Conservation (phyloP, 805 yeast species). For the Hanseniaspora vineae region DNA sequence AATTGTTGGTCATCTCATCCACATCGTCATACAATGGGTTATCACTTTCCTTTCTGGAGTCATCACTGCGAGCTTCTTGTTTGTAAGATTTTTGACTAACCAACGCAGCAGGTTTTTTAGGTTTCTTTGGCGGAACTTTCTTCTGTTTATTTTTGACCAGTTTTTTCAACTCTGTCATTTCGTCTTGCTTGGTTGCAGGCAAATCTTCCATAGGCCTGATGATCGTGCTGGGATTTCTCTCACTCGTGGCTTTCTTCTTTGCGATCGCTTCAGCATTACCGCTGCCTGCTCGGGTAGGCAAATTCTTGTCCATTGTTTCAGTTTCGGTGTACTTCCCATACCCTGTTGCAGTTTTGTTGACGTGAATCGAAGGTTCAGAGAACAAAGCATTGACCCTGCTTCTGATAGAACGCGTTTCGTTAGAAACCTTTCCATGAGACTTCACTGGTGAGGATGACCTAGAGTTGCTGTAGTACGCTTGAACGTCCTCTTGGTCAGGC, state of each 20-base stretch:
- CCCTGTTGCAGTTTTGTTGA: constrained; percentile 58
- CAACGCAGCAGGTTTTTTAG: constrained; percentile 47
- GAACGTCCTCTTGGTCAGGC: not conserved
- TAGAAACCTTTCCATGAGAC: constrained; percentile 9
- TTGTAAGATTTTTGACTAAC: not conserved
- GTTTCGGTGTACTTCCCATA: constrained; percentile 62
- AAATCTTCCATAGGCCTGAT: constrained; percentile 4
- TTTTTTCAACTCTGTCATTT: not conserved
- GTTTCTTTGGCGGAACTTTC: constrained; percentile 46
- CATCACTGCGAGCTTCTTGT: not conserved
- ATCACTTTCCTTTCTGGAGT: constrained; percentile 9
- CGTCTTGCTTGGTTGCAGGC: constrained; percentile 6
- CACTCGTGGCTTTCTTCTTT: no score
- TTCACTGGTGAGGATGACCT: not conserved
- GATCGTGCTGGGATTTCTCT: constrained; percentile 15
- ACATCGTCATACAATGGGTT: constrained; percentile 31
- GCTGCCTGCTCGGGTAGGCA: constrained; percentile 1
- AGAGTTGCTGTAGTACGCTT: not conserved
- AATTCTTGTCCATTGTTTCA: not conserved
- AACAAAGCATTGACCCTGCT: constrained; percentile 40
- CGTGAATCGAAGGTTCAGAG: constrained; percentile 20
- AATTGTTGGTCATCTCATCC: constrained; percentile 46
- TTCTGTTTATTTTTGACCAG: constrained; percentile 12
- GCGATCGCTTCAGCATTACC: no score
- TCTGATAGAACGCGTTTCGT: constrained; percentile 29